phyloP scores from a whole-genome alignment of 2,329 filamentous ascomycete genomes.

The Macroventuria anomochaeta region DNA sequence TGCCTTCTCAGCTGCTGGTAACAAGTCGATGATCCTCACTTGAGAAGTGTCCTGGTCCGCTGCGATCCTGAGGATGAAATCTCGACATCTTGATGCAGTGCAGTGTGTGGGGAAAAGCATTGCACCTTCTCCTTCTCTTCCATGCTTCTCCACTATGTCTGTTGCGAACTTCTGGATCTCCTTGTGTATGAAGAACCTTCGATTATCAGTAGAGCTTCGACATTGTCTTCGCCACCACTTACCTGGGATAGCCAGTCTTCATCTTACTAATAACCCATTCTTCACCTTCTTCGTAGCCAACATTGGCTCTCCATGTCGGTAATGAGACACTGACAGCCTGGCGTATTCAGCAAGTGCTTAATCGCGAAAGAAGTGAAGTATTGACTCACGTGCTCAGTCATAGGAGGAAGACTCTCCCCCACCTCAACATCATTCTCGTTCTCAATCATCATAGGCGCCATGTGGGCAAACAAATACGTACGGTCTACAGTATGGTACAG shows the following conservation, averaged over 20 bases:
- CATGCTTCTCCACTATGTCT: slow-evolving; percentile 70
- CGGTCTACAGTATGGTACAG: slow-evolving; percentile 5
- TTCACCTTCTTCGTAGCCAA: slow-evolving; percentile 93
- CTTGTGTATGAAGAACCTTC: slow-evolving; percentile 89
- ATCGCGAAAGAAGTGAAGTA: neutral
- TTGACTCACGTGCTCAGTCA: slow-evolving; percentile 51
- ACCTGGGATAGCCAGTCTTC: slow-evolving; percentile 90
- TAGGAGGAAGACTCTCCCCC: slow-evolving; percentile 48
- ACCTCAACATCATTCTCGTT: slow-evolving; percentile 47
- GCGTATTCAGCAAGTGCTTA: slow-evolving; percentile 23
- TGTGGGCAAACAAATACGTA: slow-evolving; percentile 20
- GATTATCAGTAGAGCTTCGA: slow-evolving; percentile 15
- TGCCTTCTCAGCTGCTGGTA: slow-evolving; percentile 64
- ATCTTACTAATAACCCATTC: slow-evolving; percentile 84
- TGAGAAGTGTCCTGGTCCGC: slow-evolving; percentile 58
- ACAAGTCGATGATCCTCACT: slow-evolving; percentile 67
- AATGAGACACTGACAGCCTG: slow-evolving; percentile 96
- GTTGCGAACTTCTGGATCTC: slow-evolving; percentile 76
- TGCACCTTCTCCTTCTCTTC: slow-evolving; percentile 67
- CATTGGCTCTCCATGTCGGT: slow-evolving; percentile 88
- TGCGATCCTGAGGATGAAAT: slow-evolving; percentile 71
- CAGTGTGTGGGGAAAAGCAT: slow-evolving; percentile 81
- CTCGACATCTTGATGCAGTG: slow-evolving; percentile 73
- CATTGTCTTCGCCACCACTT: slow-evolving; percentile 27
- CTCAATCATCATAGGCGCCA: slow-evolving; percentile 31